Percentiles rank a stretch among this genome's conserved stretches.
phyloP scores from a whole-genome alignment of 2,329 filamentous ascomycete species.

The Paradendryphiella salina region DNA sequence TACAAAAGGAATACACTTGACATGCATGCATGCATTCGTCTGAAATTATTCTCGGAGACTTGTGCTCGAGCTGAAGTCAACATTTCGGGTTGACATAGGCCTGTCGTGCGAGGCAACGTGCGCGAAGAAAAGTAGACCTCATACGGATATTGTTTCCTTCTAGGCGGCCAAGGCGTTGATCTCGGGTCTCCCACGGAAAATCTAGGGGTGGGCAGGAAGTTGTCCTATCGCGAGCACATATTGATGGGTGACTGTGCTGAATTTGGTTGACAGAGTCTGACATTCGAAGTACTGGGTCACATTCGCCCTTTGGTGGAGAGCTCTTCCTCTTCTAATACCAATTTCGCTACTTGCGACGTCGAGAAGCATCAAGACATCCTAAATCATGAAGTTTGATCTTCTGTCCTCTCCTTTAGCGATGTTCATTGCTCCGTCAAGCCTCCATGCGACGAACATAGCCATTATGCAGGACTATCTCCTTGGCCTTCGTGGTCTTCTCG shows the following conservation, averaged over 20 bases:
- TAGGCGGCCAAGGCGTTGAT: constrained; percentile 18
- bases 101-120: constrained; percentile 6
- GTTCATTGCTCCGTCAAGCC: constrained; percentile 17
- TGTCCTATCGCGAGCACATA: constrained; percentile 6
- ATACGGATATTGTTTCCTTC: constrained; percentile 4
- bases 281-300: background rate
- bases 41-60: background rate
- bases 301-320: background rate
- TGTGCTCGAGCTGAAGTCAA: constrained; percentile 5
- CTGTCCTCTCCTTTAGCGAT: constrained; percentile 18
- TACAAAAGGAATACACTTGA: constrained; percentile 1
- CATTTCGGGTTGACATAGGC: background rate
- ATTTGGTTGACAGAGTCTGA: constrained; percentile 1
- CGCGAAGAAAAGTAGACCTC: background rate
- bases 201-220: constrained; percentile 6
- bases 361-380: constrained; percentile 2
- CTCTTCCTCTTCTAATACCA: constrained; percentile 5
- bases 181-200: constrained; percentile 25
- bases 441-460: constrained; percentile 12
- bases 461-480: constrained; percentile 46
- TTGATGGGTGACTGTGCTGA: constrained; percentile 4
- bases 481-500: constrained; percentile 52
- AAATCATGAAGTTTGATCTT: constrained; percentile 27
- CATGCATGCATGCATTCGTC: constrained; percentile 1
- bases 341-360: background rate